A percentile compares a stretch with the other conserved stretches of the same genome.
Conservation (phyloP, 371 early-diverging fungal genomes). For the Apophysomyces variabilis region DNA sequence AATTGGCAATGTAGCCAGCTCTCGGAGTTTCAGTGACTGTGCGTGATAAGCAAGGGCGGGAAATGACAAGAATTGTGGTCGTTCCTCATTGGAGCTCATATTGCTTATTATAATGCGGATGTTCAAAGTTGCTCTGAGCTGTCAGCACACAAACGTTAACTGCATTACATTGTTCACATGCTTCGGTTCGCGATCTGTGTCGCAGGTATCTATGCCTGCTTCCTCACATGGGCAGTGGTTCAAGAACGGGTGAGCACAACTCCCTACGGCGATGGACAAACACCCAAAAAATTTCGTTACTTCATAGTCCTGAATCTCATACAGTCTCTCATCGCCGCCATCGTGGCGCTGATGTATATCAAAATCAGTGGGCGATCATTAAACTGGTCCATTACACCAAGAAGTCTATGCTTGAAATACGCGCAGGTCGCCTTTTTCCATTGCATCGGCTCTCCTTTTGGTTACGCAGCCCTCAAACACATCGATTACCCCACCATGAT, state of each 20-base stretch:
- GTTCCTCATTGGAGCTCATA: no score
- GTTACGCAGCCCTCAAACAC: conserved; percentile 90
- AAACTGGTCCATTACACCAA: conserved; percentile 42
- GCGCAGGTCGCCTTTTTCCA: conserved; percentile 77
- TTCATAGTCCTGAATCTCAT: conserved; percentile 89
- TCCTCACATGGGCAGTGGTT: conserved; percentile 93
- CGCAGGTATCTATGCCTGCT: conserved; percentile 92
- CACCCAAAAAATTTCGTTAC: conserved; percentile 76
- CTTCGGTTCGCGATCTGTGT: conserved; percentile 77
- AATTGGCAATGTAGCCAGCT: no score
- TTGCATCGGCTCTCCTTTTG: conserved; percentile 89
- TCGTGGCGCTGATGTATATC: conserved; percentile 79
- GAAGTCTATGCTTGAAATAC: conserved; percentile 60
- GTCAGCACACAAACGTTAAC: background rate
- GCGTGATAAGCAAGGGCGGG: no score
- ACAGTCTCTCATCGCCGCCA: conserved; percentile 80
- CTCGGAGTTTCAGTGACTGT: no score
- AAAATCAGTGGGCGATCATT: conserved; percentile 48
- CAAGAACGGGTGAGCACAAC: conserved; percentile 93
- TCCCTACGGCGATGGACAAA: conserved; percentile 66
- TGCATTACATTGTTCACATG: conserved; percentile 36
- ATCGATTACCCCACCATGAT: conserved; percentile 98
- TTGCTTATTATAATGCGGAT: no score
- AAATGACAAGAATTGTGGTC: no score
- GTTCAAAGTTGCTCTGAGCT: background rate